Conservation (phyloP, 2,329 filamentous ascomycete species). For the Stachybotrys echinatus region DNA sequence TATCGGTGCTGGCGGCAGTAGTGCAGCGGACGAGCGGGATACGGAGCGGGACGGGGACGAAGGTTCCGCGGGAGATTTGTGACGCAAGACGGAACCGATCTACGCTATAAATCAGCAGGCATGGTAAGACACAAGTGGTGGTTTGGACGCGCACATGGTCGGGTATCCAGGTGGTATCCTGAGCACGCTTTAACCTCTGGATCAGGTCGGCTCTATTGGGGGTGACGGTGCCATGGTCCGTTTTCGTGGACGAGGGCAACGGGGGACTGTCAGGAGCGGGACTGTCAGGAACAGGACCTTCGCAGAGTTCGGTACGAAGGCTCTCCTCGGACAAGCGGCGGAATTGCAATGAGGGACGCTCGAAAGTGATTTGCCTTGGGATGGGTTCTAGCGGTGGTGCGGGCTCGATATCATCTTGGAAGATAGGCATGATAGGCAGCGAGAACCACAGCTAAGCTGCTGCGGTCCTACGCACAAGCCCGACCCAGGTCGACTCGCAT, state of each 20-base stretch:
- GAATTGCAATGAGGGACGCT: conserved; percentile 8
- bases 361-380: conserved; percentile 11
- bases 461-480: conserved; percentile 9
- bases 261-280: conserved; percentile 40
- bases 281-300: conserved; percentile 49
- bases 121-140: no score
- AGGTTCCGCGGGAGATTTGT: conserved; percentile 8
- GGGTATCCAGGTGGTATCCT: conserved; percentile 70
- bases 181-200: conserved; percentile 72
- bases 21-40: conserved; percentile 26
- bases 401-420: conserved; percentile 44
- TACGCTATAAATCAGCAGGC: no score
- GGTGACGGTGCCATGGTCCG: conserved; percentile 24
- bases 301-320: conserved; percentile 55
- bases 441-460: conserved; percentile 26
- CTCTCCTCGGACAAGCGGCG: conserved; percentile 51
- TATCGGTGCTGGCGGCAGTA: conserved; percentile 42
- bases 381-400: conserved; percentile 11
- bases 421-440: conserved; percentile 48
- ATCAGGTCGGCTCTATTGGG: conserved; percentile 75
- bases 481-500: conserved; percentile 4
- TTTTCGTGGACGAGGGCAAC: conserved; percentile 3
- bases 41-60: conserved; percentile 21
- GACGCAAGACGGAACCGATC: conserved; percentile 32
- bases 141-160: conserved; percentile 37